These are phyloP conservation scores for Puccinia triticina DNA, from an alignment of 1,284 basidiomycete species.

Conservation along the genomic window DNA sequence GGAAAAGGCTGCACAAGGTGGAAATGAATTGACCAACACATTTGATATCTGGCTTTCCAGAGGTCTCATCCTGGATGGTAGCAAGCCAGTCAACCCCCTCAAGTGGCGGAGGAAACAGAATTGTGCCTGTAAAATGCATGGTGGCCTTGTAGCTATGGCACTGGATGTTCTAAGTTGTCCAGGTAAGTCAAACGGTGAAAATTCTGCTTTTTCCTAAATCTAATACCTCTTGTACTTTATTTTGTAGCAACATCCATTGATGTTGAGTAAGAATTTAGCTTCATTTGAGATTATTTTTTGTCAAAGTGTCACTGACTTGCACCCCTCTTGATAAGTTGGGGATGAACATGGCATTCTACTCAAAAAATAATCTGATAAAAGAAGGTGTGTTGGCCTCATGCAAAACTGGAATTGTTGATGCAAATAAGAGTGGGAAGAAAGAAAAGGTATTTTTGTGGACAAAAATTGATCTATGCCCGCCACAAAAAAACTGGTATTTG, in stretches of 20 bases:
- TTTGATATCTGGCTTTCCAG: not conserved
- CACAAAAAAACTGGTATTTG: too few species aligned
- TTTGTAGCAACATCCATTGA: constrained; percentile 11
- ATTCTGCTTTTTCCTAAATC: not conserved
- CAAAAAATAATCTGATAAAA: too few species aligned
- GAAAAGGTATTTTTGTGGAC: too few species aligned
- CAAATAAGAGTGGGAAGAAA: too few species aligned
- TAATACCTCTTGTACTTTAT: not conserved
- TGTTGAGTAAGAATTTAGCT: not conserved
- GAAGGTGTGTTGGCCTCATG: too few species aligned
- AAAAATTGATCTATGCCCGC: too few species aligned
- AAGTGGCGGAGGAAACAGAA: too few species aligned
- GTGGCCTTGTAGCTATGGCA: constrained; percentile 4
- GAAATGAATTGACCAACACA: not conserved
- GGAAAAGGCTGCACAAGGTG: not conserved
- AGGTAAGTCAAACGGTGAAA: not conserved
- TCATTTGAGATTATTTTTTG: not conserved
- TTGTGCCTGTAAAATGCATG: not conserved
- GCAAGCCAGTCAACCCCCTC: not conserved
- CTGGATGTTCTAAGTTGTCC: constrained; percentile 7
- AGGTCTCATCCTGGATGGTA: not conserved
- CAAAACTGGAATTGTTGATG: too few species aligned
- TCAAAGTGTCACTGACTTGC: not conserved
- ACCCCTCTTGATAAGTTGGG: not conserved
- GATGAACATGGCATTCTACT: too few species aligned